A percentile compares a stretch with the other conserved stretches of the same genome.
These are phyloP conservation scores for Eimeria brunetti DNA, from an alignment of 169 alveolate genomes.

Conservation along the genomic window DNA sequence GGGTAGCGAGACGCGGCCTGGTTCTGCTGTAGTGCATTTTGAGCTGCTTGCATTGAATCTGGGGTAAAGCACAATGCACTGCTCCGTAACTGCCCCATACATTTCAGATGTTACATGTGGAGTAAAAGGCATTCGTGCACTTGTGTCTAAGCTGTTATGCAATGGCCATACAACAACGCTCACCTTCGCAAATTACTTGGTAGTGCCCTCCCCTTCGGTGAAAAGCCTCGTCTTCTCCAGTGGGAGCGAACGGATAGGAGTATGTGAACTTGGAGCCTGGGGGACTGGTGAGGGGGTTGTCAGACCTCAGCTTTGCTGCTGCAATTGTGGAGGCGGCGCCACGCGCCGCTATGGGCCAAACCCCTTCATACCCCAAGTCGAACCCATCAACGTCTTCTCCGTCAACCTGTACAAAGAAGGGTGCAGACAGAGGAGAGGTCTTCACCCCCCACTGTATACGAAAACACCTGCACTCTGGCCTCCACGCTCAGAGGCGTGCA, in stretches of 20 bases:
- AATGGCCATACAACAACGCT: background rate
- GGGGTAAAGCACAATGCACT: background rate
- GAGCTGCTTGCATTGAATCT: conserved; percentile 37
- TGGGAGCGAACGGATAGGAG: conserved; percentile 57
- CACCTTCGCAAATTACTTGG: conserved; percentile 60
- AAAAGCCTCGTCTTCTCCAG: conserved; percentile 33
- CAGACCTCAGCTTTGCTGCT: conserved; percentile 19
- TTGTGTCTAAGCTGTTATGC: background rate
- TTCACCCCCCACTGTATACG: background rate
- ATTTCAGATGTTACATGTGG: background rate
- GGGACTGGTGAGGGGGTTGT: conserved; percentile 26
- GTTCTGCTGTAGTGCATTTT: conserved; percentile 33
- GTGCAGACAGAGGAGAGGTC: background rate
- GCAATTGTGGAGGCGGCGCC: conserved; percentile 28
- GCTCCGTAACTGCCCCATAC: background rate
- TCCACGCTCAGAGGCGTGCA: background rate
- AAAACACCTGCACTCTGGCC: background rate
- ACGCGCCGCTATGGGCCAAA: conserved; percentile 28
- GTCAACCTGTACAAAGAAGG: conserved; percentile 1
- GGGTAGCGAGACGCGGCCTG: conserved; percentile 65
- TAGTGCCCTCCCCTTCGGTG: conserved; percentile 38
- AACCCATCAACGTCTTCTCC: conserved; percentile 37
- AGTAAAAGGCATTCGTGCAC: background rate
- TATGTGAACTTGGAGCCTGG: conserved; percentile 52
- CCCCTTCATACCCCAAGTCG: conserved; percentile 54